Evolutionary conservation across 1,139 yeast species (phyloP).

Genomic region (Sugiyamaella novakii): DNA sequence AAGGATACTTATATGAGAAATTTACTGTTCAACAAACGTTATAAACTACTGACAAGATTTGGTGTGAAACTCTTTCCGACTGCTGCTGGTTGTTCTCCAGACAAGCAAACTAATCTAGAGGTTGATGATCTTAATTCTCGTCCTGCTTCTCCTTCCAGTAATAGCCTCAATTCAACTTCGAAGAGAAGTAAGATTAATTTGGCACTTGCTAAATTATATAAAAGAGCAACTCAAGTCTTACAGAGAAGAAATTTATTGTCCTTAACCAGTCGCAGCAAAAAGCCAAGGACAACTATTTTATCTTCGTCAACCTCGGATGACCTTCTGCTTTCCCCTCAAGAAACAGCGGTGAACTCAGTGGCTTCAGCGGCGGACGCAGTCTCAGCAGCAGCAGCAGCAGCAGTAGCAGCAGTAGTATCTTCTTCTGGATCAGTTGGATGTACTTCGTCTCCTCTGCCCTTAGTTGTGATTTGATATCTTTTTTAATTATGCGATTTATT

Average conservation of each 20-base stretch:
- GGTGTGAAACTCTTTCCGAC: background rate
- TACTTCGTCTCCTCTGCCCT: conserved; percentile 1
- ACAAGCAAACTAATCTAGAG: background rate
- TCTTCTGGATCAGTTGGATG: conserved; percentile 8
- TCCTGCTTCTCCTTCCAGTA: background rate
- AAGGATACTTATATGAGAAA: background rate
- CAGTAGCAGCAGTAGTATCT: conserved; percentile 5
- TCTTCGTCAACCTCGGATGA: background rate
- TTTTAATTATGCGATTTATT: conserved; percentile 1
- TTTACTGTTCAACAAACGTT: background rate
- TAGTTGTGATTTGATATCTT: background rate
- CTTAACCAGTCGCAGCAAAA: conserved; percentile 1
- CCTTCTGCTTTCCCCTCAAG: background rate
- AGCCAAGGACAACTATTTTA: conserved; percentile 4
- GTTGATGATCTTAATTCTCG: background rate
- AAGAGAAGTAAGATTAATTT: conserved; percentile 1
- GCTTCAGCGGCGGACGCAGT: conserved; percentile 2
- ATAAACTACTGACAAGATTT: background rate
- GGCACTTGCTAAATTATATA: conserved; percentile 3
- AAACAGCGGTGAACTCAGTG: conserved; percentile 1
- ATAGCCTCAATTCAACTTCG: background rate
- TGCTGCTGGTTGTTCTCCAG: background rate
- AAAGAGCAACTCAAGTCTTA: conserved; percentile 8
- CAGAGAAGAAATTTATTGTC: conserved; percentile 2
- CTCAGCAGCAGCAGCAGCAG: conserved; percentile 9